Evolutionary conservation across 75 land plant genomes (phyloP).

Genomic region (Pinus taeda): DNA sequence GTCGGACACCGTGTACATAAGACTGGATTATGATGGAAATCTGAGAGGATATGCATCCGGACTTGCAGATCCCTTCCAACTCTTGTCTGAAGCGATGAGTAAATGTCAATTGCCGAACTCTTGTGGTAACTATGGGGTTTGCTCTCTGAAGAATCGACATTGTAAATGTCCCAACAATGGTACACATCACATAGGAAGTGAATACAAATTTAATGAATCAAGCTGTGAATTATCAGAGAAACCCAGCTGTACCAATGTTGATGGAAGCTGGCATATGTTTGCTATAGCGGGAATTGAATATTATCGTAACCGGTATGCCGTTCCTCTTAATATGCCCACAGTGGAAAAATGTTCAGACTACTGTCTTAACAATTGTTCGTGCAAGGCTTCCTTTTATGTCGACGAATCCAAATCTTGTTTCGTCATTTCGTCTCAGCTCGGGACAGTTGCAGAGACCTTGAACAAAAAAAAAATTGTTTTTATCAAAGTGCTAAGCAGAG

Average conservation of each 20-base stretch:
- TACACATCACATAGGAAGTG: neutral
- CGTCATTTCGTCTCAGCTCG: conserved; percentile 5
- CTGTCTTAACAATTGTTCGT: conserved; percentile 6
- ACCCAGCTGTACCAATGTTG: neutral
- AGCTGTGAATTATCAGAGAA: neutral
- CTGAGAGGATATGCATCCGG: conserved; percentile 6
- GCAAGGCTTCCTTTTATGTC: neutral
- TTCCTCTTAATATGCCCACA: neutral
- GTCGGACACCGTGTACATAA: neutral
- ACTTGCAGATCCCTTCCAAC: neutral
- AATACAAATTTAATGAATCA: neutral
- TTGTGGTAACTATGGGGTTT: conserved; percentile 7
- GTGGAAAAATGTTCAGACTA: conserved; percentile 1
- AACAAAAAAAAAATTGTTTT: neutral
- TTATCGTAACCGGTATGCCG: neutral
- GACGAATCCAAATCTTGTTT: neutral
- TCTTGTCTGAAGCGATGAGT: neutral
- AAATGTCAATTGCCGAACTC: neutral
- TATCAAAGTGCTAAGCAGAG: conserved; percentile 2
- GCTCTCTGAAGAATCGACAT: neutral
- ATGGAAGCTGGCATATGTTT: conserved; percentile 3
- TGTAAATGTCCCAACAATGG: conserved; percentile 2
- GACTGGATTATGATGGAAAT: conserved; percentile 10
- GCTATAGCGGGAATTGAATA: neutral
- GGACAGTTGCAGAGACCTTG: conserved; percentile 2